Percentiles rank a stretch among this genome's conserved stretches.
Conservation (phyloP, 345 rosid species). For the Melastoma malabathricum region DNA sequence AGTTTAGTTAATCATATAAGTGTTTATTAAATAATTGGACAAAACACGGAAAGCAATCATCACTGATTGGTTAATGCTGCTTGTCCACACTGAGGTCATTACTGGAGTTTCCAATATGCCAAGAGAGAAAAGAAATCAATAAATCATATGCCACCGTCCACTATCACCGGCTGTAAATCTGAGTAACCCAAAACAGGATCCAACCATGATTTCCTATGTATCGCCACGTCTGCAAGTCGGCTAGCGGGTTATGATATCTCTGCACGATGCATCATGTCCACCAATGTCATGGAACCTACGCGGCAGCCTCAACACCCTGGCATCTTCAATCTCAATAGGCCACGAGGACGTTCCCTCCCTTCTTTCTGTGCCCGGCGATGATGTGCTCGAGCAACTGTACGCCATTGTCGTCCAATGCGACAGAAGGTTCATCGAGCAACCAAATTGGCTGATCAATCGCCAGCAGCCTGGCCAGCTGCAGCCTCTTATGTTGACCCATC, state of each 20-base stretch:
- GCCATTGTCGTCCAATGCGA: conserved; percentile 78
- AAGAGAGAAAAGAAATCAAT: no score
- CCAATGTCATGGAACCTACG: conserved; percentile 77
- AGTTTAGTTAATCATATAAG: no score
- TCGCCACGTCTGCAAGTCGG: no score
- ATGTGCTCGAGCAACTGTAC: conserved; percentile 59
- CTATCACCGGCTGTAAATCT: no score
- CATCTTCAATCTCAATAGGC: conserved; percentile 80
- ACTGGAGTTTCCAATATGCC: no score
- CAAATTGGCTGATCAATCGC: conserved; percentile 85
- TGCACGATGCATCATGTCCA: conserved; percentile 66
- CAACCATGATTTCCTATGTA: background rate
- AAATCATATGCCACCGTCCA: no score
- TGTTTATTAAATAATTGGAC: no score
- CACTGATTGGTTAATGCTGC: no score
- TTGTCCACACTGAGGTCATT: no score
- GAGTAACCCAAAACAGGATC: no score
- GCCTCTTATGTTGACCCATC: conserved; percentile 83
- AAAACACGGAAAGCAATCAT: no score
- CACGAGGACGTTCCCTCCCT: conserved; percentile 68
- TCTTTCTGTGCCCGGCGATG: conserved; percentile 61
- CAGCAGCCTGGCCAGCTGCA: conserved; percentile 71
- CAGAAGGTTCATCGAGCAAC: conserved; percentile 81
- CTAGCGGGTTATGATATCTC: conserved; percentile 6
- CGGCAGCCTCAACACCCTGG: conserved; percentile 63